These are phyloP conservation scores for Conoideocrella luteorostrata DNA, from an alignment of 2,329 filamentous ascomycete species.

Conservation along the genomic window DNA sequence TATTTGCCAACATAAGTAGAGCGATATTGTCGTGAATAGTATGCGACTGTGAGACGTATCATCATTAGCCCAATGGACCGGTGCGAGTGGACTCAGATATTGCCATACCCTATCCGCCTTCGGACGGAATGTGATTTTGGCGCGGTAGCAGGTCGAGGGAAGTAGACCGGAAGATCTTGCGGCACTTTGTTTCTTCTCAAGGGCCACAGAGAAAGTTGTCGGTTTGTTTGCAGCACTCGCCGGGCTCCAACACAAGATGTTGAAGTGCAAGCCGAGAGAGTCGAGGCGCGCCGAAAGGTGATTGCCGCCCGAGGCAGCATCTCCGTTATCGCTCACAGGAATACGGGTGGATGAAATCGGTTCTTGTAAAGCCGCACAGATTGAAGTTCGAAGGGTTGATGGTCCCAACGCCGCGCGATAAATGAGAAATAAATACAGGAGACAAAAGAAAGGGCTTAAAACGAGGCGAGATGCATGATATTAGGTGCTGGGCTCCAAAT, in stretches of 20 bases:
- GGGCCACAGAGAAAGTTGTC: slow-evolving; percentile 28
- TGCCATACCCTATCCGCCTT: slow-evolving; percentile 6
- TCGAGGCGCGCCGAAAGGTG: slow-evolving; percentile 16
- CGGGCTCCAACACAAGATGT: slow-evolving; percentile 15
- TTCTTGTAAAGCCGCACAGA: no score
- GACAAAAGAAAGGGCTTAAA: neutral
- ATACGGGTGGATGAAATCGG: neutral
- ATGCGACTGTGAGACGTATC: slow-evolving; percentile 16
- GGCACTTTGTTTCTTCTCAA: slow-evolving; percentile 20
- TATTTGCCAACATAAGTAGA: slow-evolving; percentile 34
- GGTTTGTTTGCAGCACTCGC: neutral
- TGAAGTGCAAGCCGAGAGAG: slow-evolving; percentile 14
- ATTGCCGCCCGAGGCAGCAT: slow-evolving; percentile 18
- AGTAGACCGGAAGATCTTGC: slow-evolving; percentile 26
- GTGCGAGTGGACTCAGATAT: no score
- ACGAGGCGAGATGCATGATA: neutral
- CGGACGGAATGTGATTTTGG: slow-evolving; percentile 5
- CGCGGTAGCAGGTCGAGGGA: slow-evolving; percentile 15
- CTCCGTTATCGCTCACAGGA: slow-evolving; percentile 4
- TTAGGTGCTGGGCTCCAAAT: neutral
- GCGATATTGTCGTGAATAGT: slow-evolving; percentile 24
- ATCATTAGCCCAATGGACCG: no score
- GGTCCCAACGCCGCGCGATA: slow-evolving; percentile 1
- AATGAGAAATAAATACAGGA: neutral
- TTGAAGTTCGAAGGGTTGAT: neutral